Base-by-base conservation (phyloP, 306 rosid genomes). In the Prunus kanzakura region DNA sequence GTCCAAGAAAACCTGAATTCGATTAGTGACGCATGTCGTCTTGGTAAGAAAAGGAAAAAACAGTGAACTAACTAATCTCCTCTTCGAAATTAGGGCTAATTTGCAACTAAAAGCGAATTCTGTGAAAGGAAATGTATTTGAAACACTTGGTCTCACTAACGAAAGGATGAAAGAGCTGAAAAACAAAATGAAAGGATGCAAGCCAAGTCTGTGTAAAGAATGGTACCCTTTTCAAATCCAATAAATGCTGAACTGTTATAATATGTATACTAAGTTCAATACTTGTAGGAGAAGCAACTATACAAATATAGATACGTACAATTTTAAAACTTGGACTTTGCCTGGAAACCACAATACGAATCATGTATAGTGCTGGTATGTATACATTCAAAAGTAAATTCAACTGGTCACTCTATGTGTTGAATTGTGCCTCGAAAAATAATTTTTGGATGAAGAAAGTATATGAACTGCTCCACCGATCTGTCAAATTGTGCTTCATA, bases 321-420 rank as follows among this genome's bases (percentile, higher is more conserved):
- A 32, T 60, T 8, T 12, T 1, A 49, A 50, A 30, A 29, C 79
- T 57, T 15, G 30, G 54, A 70, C 19, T 41, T 54, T 56, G 20
- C n/a, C 63, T 18, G 51, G 45, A 50, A 57, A 69, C 67, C 41
- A 45, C 41, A 27, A 27, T 27, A 19, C 49, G 35, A 75, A 50
- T 35, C 6, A 25, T 57, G 50, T 56, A 49, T 11, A 55, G 54
- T 35, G 25, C 70, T 0, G 11, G 56, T 35, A 55, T 4, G 35
- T 64, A 29, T 29, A 80, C 68, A 69, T 75, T 45, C 15, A 8
- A 72, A 73, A 52, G 20, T 38, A 45, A 12, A 56, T 55, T 72
- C 35, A 64, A 54, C 29, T 64, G 67, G 56, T 68, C 46, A 13
- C 19, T 43, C n/a, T 3, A 46, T 3, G 25, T 18, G 50, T 64